Base-by-base conservation (phyloP, 169 alveolate genomes). In the Eimeria mitis region DNA sequence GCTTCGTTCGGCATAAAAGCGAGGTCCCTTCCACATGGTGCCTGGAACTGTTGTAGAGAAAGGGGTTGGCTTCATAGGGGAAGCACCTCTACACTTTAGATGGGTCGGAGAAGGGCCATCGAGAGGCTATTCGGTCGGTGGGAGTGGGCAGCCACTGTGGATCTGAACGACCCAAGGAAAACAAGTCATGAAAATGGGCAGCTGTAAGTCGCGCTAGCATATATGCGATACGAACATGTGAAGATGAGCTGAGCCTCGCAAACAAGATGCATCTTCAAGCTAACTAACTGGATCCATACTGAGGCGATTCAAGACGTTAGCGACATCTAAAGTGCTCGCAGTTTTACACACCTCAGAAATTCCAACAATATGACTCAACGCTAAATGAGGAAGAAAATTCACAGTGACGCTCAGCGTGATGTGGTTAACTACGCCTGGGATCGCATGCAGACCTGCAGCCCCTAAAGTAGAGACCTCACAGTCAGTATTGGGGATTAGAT, bases 21-120 rank as follows among this genome's bases (percentile, higher is more conserved):
- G 19, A n/a, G 28, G n/a, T 49, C n/a, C 65, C 42, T 47, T 78
- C 88, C 88, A 9, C 88, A 78, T 78, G 13, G 49, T 78, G 68
- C 25, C 16, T 44, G 65, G 8, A 28, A 31, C 28, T 31, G 40
- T n/a, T 78, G 68, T 40, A 13, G 3, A n/a, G 23, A 31, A 19
- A 23, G 2, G 44, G 31, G 31, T 31, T 28, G 44, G 68, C 88
- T 37, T 73, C n/a, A 73, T 40, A 40, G 56, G 34, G 56, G 0
- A 40, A 40, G 5, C 1, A 23, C 13, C 11, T 40, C 14, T 21
- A 6, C n/a, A n/a, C n/a, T n/a, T n/a, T 23, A 73, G 14, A 37
- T 73, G 31, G 37, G 49, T 47, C 34, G 19, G 42, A 37, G 34
- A 6, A 19, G 54, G 56, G 21, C 56, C 83, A 73, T 73, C 83